Conservation (phyloP, 176 grass and related monocot genomes). For the Poa annua region DNA sequence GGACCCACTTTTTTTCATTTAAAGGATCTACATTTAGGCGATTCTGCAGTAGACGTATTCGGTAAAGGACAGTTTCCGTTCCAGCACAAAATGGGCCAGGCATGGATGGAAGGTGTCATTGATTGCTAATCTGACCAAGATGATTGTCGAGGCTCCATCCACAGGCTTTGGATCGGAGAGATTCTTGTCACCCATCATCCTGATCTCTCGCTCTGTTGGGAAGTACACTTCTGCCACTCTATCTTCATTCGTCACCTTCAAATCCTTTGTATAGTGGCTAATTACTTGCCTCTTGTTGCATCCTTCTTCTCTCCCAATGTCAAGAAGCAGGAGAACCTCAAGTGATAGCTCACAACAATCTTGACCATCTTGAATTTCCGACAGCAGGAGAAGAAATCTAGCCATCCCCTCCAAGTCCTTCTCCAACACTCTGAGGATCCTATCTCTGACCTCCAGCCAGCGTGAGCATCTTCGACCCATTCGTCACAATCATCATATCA, state of each 20-base stretch:
- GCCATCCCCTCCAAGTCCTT: constrained; percentile 75
- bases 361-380: constrained; percentile 90
- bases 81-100: constrained; percentile 70
- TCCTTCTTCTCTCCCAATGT: constrained; percentile 88
- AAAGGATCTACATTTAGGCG: constrained; percentile 81
- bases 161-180: constrained; percentile 75
- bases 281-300: constrained; percentile 83
- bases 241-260: constrained; percentile 65
- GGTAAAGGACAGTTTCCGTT: constrained; percentile 69
- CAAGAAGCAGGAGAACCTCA: constrained; percentile 96
- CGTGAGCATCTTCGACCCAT: constrained; percentile 78
- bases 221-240: constrained; percentile 61
- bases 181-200: constrained; percentile 91
- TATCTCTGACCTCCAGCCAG: constrained; percentile 68
- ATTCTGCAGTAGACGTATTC: constrained; percentile 88
- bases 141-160: constrained; percentile 80
- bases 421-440: constrained; percentile 65
- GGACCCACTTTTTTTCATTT: constrained; percentile 85
- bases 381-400: constrained; percentile 93
- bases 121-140: constrained; percentile 70
- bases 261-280: constrained; percentile 88
- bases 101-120: constrained; percentile 55
- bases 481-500: constrained; percentile 75
- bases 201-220: constrained; percentile 86
- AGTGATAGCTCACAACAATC: constrained; percentile 80